These are phyloP conservation scores for Diaporthe citrichinensis DNA, from an alignment of 2,329 filamentous ascomycete genomes.

Conservation along the genomic window DNA sequence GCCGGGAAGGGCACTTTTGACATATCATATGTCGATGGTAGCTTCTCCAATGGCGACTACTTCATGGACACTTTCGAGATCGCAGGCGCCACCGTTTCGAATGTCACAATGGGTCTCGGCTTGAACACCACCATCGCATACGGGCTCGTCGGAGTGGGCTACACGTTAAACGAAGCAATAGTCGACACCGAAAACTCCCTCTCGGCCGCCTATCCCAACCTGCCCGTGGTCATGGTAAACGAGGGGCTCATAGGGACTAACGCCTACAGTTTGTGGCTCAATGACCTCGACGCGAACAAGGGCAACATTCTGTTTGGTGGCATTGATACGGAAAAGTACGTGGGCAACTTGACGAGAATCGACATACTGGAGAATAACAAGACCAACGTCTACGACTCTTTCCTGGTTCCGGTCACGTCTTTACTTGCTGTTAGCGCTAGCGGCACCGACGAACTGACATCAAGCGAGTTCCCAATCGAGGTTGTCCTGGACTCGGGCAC, in stretches of 20 bases:
- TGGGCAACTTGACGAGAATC: conserved; percentile 73
- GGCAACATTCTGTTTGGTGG: conserved; percentile 85
- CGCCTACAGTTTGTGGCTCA: conserved; percentile 80
- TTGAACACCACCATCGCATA: conserved; percentile 66
- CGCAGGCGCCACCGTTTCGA: conserved; percentile 64
- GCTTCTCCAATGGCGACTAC: conserved; percentile 70
- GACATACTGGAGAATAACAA: conserved; percentile 66
- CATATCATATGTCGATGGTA: conserved; percentile 74
- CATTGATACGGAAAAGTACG: conserved; percentile 82
- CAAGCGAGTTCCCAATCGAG: conserved; percentile 61
- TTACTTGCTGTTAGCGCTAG: conserved; percentile 62
- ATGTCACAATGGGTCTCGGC: conserved; percentile 72
- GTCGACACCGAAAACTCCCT: conserved; percentile 48
- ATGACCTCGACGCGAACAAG: conserved; percentile 70
- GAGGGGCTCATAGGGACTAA: conserved; percentile 75
- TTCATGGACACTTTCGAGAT: conserved; percentile 70
- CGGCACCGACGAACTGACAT: conserved; percentile 63
- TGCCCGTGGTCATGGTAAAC: conserved; percentile 75
- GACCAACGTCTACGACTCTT: conserved; percentile 58
- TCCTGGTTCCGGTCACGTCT: conserved; percentile 64
- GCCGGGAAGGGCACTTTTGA: conserved; percentile 62
- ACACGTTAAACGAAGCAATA: conserved; percentile 67
- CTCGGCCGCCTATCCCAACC: conserved; percentile 63
- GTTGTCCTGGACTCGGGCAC: conserved; percentile 83
- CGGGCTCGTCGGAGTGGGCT: conserved; percentile 74